These are phyloP conservation scores for Entrophospora sp. DNA, from an alignment of 192 early-diverging fungal genomes.

Conservation along the genomic window DNA sequence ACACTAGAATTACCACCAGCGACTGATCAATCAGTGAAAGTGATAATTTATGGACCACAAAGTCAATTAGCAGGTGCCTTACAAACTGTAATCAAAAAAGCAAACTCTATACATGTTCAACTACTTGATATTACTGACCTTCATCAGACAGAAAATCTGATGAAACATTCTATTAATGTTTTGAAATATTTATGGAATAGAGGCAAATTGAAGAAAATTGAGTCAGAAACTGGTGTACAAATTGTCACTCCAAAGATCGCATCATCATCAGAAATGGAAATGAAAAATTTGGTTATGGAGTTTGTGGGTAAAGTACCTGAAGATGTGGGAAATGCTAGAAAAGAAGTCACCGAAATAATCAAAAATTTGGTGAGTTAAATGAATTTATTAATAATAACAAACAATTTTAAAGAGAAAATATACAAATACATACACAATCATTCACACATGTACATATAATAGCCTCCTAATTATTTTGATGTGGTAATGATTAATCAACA, in stretches of 20 bases:
- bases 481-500: slow-evolving; percentile 71
- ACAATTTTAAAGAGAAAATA: no score
- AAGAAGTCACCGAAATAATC: slow-evolving; percentile 45
- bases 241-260: slow-evolving; percentile 49
- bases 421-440: no score
- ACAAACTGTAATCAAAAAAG: slow-evolving; percentile 71
- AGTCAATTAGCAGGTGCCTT: slow-evolving; percentile 58
- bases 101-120: slow-evolving; percentile 66
- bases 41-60: slow-evolving; percentile 76
- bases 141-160: slow-evolving; percentile 41
- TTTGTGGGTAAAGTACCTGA: slow-evolving; percentile 60
- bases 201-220: slow-evolving; percentile 65
- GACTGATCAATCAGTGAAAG: slow-evolving; percentile 58
- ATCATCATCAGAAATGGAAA: slow-evolving; percentile 34
- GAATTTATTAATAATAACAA: no score
- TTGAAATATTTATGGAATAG: slow-evolving; percentile 71
- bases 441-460: no score
- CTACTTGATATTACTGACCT: slow-evolving; percentile 55
- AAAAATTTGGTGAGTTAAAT: no score
- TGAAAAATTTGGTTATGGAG: slow-evolving; percentile 64
- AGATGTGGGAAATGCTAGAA: slow-evolving; percentile 57
- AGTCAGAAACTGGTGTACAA: slow-evolving; percentile 54
- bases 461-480: slow-evolving; percentile 48
- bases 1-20: slow-evolving; percentile 69
- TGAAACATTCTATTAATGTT: slow-evolving; percentile 55